Evolutionary conservation across 2,329 filamentous ascomycete species (phyloP), one percentile per base, ranked within the genome.

Genomic region (Neodidymelliopsis sp.): DNA sequence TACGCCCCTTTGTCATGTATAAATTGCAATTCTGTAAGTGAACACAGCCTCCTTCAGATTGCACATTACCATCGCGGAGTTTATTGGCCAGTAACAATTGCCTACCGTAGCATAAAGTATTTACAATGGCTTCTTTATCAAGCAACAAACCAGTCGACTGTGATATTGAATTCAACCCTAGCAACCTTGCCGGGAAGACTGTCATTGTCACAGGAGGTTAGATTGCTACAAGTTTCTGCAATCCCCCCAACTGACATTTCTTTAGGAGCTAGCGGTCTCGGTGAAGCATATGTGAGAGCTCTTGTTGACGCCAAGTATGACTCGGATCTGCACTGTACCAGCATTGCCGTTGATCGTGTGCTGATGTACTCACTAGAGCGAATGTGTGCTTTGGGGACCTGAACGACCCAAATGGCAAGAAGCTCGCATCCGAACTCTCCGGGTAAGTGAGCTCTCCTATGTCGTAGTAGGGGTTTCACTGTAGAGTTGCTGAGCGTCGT

Each of bases 201-300:
- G 48, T 24, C 12, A 45, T 51, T 15, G 41, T 51, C n/a, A 51
- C 48, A 3, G 48, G 48, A 34, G 41, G 40, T 45, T 20, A 34
- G 39, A 27, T 11, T 40, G 12, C 18, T n/a, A n/a, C n/a, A n/a
- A n/a, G n/a, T 22, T n/a, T n/a, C 25, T 29, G 11, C 12, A 22
- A 37, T 37, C 16, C 20, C 29, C 8, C 4, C 22, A 40, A 18
- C 10, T 16, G 4, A 28, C 12, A 10, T 23, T 29, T 12, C 4
- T 6, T 16, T 18, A 28, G 13, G 18, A 25, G 6, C 7, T 28
- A 37, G 33, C 10, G n/a, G n/a, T n/a, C n/a, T n/a, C n/a, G n/a
- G n/a, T n/a, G n/a, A n/a, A n/a, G n/a, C n/a, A n/a, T n/a, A n/a
- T n/a, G n/a, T n/a, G n/a, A n/a, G n/a, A n/a, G n/a, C n/a, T n/a